These are phyloP conservation scores for Eucalyptus camaldulensis DNA, from an alignment of 345 rosid genomes.

Conservation along the genomic window DNA sequence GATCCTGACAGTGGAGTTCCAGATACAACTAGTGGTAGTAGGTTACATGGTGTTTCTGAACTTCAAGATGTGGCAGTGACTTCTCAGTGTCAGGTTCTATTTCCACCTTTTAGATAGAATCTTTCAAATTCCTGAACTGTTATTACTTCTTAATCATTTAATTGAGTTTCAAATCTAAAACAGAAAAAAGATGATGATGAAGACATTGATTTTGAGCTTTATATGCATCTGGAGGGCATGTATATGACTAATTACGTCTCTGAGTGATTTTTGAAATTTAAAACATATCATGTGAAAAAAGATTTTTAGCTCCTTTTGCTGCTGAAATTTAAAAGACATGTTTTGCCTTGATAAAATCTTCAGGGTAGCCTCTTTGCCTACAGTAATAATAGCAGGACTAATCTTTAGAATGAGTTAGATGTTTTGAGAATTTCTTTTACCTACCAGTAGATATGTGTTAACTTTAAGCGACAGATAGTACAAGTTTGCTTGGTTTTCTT, in stretches of 20 bases:
- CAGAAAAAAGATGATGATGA: background rate
- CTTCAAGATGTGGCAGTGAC: background rate
- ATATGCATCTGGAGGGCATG: background rate
- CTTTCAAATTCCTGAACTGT: background rate
- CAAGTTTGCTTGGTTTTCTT: background rate
- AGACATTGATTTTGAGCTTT: background rate
- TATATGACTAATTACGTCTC: background rate
- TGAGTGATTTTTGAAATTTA: background rate
- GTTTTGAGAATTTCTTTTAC: background rate
- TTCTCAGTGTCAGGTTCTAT: background rate
- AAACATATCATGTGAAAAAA: background rate
- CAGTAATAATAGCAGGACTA: background rate
- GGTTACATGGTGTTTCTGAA: slow-evolving; percentile 1
- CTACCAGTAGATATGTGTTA: background rate
- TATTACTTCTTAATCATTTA: background rate
- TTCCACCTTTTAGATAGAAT: background rate
- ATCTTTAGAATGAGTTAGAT: background rate
- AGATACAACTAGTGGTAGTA: slow-evolving; percentile 3
- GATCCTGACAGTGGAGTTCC: slow-evolving; percentile 1
- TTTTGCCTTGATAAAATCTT: background rate
- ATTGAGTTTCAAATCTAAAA: background rate
- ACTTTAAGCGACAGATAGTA: background rate
- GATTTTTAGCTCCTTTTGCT: background rate
- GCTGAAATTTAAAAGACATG: background rate
- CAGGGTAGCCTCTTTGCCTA: background rate